Evolutionary conservation across 176 grass and related monocot genomes (phyloP).

Genomic region (Saccharum spontaneum): DNA sequence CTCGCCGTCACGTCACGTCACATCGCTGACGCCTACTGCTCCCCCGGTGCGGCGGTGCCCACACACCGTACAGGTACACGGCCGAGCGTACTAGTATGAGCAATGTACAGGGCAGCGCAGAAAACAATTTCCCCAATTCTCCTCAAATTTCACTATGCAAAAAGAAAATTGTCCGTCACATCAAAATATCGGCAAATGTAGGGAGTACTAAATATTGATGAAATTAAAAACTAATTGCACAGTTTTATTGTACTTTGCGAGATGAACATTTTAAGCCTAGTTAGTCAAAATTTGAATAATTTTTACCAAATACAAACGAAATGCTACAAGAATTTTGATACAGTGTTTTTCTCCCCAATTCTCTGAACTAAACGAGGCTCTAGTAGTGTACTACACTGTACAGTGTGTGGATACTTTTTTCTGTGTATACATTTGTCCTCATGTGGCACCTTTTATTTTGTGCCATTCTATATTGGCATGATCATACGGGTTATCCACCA

Average conservation of each 20-base stretch:
- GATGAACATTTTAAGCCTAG: too few species aligned
- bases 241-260: too few species aligned
- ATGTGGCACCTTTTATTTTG: not conserved
- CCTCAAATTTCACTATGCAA: too few species aligned
- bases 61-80: not conserved
- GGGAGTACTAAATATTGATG: too few species aligned
- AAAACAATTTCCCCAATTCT: not conserved
- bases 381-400: not conserved
- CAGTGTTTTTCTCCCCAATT: too few species aligned
- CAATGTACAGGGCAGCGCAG: not conserved
- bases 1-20: not conserved
- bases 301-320: too few species aligned
- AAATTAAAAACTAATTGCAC: too few species aligned
- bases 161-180: too few species aligned
- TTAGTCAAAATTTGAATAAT: too few species aligned
- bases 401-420: not conserved
- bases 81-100: not conserved
- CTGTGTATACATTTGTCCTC: not conserved
- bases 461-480: not conserved
- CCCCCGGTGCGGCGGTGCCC: not conserved
- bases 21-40: conserved; percentile 6
- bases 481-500: not conserved
- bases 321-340: too few species aligned
- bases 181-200: too few species aligned
- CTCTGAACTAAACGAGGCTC: not conserved